These are phyloP conservation scores for Colletotrichum paranaense DNA, from an alignment of 2,329 filamentous ascomycete genomes.

Conservation along the genomic window DNA sequence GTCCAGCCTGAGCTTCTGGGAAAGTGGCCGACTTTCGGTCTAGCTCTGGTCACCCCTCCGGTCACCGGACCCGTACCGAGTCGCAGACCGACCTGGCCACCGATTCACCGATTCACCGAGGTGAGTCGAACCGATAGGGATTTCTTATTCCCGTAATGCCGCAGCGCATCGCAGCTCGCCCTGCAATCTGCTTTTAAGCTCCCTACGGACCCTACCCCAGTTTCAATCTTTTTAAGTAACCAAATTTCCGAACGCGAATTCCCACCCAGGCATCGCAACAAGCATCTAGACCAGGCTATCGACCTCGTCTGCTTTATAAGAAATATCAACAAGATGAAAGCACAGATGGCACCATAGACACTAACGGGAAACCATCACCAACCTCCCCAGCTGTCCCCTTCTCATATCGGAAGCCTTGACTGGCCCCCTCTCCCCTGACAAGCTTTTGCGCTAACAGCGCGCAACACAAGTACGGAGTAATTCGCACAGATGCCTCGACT, in stretches of 20 bases:
- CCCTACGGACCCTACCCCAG: no score
- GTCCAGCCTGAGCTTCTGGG: no score
- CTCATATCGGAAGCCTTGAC: not conserved
- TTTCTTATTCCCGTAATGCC: not conserved
- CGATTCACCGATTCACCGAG: not conserved
- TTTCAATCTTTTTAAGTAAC: not conserved
- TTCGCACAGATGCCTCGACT: not conserved
- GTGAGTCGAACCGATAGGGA: no score
- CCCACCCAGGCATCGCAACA: no score
- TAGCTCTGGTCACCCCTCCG: not conserved
- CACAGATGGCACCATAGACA: not conserved
- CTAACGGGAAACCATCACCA: not conserved
- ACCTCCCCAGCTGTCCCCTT: not conserved
- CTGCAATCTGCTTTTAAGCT: conserved; percentile 4
- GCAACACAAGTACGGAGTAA: no score
- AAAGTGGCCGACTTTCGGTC: not conserved
- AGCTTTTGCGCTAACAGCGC: not conserved
- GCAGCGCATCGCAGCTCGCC: not conserved
- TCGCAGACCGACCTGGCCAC: no score
- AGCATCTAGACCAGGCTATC: not conserved
- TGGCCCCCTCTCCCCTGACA: not conserved
- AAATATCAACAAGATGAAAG: not conserved
- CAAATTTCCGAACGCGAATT: not conserved
- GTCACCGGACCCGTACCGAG: not conserved
- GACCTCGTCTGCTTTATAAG: not conserved